These are phyloP conservation scores for Gelatoporia subvermispora DNA, from an alignment of 768 basidiomycete genomes.

Conservation along the genomic window DNA sequence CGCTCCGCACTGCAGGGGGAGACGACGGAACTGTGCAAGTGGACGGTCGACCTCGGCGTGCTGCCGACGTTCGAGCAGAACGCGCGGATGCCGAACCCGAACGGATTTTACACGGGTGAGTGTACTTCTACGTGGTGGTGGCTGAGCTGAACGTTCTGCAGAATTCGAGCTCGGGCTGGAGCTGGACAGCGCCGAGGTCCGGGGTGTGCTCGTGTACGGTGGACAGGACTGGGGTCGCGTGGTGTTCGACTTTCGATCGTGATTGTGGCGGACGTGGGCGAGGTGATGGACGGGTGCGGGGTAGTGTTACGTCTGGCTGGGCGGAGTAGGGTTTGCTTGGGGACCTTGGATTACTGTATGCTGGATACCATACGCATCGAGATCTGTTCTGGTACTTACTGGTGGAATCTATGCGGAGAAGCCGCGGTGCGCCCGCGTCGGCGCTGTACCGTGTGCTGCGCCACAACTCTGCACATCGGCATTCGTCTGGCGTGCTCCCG, in stretches of 20 bases:
- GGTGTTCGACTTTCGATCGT: conserved; percentile 44
- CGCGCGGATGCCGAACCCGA: conserved; percentile 46
- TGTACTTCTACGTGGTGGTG: conserved; percentile 1
- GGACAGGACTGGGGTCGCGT: conserved; percentile 79
- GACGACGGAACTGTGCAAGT: conserved; percentile 71
- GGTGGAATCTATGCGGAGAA: too few relatives aligned
- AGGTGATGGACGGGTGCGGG: not conserved
- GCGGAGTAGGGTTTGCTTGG: not conserved
- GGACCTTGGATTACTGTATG: not conserved
- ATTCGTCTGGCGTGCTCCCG: too few relatives aligned
- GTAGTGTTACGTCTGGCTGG: not conserved
- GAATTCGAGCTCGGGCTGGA: conserved; percentile 84
- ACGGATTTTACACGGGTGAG: conserved; percentile 78
- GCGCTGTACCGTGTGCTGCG: not conserved
- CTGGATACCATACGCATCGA: too few relatives aligned
- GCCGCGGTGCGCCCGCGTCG: not conserved
- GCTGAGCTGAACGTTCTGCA: conserved; percentile 21
- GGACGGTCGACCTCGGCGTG: conserved; percentile 80
- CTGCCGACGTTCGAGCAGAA: conserved; percentile 77
- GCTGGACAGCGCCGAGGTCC: conserved; percentile 82
- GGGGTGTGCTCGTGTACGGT: conserved; percentile 71
- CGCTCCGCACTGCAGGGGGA: conserved; percentile 50
- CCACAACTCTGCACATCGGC: too few relatives aligned
- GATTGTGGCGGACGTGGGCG: not conserved
- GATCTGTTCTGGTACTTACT: not conserved